A percentile compares a stretch with the other conserved stretches of the same genome.
Conservation (phyloP, 768 basidiomycete species). For the Epithele typhae region DNA sequence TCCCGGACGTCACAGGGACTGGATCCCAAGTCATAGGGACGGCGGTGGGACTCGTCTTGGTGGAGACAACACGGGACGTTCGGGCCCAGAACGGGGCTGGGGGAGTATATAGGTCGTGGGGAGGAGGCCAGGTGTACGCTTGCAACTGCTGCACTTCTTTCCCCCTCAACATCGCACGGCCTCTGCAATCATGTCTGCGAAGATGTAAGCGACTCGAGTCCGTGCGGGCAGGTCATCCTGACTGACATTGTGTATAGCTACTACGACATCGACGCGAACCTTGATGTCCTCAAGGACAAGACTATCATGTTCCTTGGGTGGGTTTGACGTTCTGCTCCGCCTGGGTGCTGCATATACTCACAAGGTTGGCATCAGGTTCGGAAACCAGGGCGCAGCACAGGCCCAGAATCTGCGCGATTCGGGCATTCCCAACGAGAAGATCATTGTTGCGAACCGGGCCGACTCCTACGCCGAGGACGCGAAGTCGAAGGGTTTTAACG, state of each 20-base stretch:
- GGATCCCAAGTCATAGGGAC: constrained; percentile 7
- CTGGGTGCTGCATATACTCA: not conserved
- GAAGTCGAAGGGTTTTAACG: constrained; percentile 50
- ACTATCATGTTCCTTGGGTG: constrained; percentile 60
- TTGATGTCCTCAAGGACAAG: constrained; percentile 41
- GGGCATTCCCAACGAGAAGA: constrained; percentile 57
- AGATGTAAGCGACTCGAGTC: too few relatives aligned
- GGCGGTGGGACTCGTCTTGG: not conserved
- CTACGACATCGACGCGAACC: constrained; percentile 59
- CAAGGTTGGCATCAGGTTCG: constrained; percentile 41
- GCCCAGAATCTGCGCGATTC: constrained; percentile 63
- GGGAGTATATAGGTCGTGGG: constrained; percentile 5
- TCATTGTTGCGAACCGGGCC: constrained; percentile 52
- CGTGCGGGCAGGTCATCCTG: not conserved
- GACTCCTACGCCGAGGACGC: constrained; percentile 58
- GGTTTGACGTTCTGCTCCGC: constrained; percentile 2
- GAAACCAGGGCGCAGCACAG: constrained; percentile 64
- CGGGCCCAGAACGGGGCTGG: not conserved
- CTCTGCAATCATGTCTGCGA: constrained; percentile 33
- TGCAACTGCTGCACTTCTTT: not conserved
- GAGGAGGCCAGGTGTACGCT: too few relatives aligned
- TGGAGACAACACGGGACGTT: not conserved
- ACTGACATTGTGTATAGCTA: too few relatives aligned
- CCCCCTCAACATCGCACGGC: not conserved
- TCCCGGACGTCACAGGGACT: constrained; percentile 19